Evolutionary conservation across 2,329 filamentous ascomycete genomes (phyloP).

Genomic region (Aureobasidium zeae): DNA sequence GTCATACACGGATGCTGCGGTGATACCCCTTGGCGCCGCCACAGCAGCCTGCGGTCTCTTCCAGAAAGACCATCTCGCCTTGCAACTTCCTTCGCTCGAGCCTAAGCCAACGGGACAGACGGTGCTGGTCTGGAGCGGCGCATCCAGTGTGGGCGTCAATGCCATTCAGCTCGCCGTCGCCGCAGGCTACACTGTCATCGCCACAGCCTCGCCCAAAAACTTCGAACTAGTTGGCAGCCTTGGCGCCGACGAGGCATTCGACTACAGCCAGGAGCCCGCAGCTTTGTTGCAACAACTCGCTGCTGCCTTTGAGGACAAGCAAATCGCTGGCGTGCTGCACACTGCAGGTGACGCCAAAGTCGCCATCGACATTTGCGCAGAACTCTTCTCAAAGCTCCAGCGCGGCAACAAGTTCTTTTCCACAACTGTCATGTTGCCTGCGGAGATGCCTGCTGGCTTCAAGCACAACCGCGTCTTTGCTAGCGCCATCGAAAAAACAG

Average conservation of each 20-base stretch:
- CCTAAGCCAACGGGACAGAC: constrained; percentile 25
- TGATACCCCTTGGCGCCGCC: constrained; percentile 36
- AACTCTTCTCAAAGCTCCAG: background rate
- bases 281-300: constrained; percentile 26
- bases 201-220: constrained; percentile 37
- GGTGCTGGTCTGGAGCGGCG: constrained; percentile 45
- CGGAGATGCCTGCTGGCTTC: background rate
- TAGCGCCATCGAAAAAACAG: constrained; percentile 8
- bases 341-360: background rate
- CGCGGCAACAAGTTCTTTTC: constrained; percentile 12
- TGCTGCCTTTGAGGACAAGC: constrained; percentile 16
- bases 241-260: constrained; percentile 38
- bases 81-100: constrained; percentile 15
- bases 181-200: constrained; percentile 39
- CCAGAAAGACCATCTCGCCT: constrained; percentile 19
- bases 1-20: constrained; percentile 31
- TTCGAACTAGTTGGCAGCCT: constrained; percentile 36
- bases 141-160: constrained; percentile 38
- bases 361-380: background rate
- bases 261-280: constrained; percentile 30
- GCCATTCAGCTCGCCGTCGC: constrained; percentile 39
- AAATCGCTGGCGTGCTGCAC: constrained; percentile 19
- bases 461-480: constrained; percentile 7
- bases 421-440: background rate
- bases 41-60: constrained; percentile 29